Evolutionary conservation across 495 filamentous ascomycete species (phyloP), one percentile per base, ranked within the genome.

Genomic region (Hypoxylon lenormandii): DNA sequence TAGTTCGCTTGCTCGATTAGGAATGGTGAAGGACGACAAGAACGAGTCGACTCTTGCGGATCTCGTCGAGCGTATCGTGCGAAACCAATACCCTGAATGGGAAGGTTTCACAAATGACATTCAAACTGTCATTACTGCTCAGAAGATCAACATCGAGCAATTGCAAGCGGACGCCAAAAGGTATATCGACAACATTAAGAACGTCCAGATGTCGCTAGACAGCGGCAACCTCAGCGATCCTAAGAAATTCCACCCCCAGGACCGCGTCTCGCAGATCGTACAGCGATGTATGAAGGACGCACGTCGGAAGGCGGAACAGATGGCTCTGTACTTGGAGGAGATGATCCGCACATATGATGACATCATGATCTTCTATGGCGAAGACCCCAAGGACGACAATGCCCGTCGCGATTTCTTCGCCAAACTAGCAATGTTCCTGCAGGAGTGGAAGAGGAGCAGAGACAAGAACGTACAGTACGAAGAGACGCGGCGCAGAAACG

Each of bases 1-100:
- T 21, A 93, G 93, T 70, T 96, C 95, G 0, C 89, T 98, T n/a
- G 91, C 92, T 37, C 88, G 95, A 21, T 82, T 98, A 30, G 95
- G 91, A 23, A 98, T 98, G 92, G 92, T 98, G 59, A 98, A 98
- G 79, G 95, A 98, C 70, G 93, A 96, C 81, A 97, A 97, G 86
- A 98, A 98, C 74, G 90, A 98, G 76, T 92, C 91, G 3, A 97
- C 92, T 1, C 94, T 98, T 75, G 93, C 94, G 38, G 95, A 98
- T 78, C 85, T 97, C 37, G 92, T 98, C n/a, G 95, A 98, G 78
- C 91, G 94, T 67, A 97, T 97, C 67, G 94, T 98, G 43, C 90
- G 95, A 26, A 93, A 90, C 67, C 95, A 97, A 77, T 98, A 97
- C 69, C 92, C 95, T 1, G 91, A 97, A 77, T 98, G 93, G 92